phyloP scores from a whole-genome alignment of 164 flowering plant species.

The Liriodendron chinense region DNA sequence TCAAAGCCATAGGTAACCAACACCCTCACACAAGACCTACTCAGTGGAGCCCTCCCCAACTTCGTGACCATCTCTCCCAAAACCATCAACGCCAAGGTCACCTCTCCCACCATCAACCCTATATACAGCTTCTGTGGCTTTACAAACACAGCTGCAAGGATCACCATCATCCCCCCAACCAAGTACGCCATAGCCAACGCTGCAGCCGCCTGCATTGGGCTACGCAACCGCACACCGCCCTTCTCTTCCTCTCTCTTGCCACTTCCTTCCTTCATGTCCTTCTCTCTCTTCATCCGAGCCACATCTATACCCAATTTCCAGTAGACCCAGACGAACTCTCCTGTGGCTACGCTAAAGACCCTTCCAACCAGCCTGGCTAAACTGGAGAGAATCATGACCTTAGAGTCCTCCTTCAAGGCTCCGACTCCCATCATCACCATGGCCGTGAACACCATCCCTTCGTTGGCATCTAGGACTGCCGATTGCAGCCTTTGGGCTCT shows the following conservation, averaged over 20 bases:
- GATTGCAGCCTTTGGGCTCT: slow-evolving; percentile 31
- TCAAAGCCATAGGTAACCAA: slow-evolving; percentile 28
- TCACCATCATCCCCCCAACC: slow-evolving; percentile 19
- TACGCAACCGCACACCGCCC: slow-evolving; percentile 17
- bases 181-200: slow-evolving; percentile 27
- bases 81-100: slow-evolving; percentile 21
- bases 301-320: slow-evolving; percentile 28
- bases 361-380: slow-evolving; percentile 28
- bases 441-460: slow-evolving; percentile 29
- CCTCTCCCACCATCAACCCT: slow-evolving; percentile 18
- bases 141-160: slow-evolving; percentile 22
- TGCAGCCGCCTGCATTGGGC: slow-evolving; percentile 20
- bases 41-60: slow-evolving; percentile 23
- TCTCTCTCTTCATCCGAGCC: slow-evolving; percentile 26
- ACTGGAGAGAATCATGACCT: slow-evolving; percentile 27
- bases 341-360: slow-evolving; percentile 32
- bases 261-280: not conserved
- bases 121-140: slow-evolving; percentile 18
- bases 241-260: not conserved
- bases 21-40: slow-evolving; percentile 24
- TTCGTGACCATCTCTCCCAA: slow-evolving; percentile 25
- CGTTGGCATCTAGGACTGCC: slow-evolving; percentile 34
- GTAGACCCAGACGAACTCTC: slow-evolving; percentile 31
- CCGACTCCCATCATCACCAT: slow-evolving; percentile 33
- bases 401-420: slow-evolving; percentile 19